phyloP scores from a whole-genome alignment of 2,329 filamentous ascomycete genomes.

The Tolypocladium sp. region DNA sequence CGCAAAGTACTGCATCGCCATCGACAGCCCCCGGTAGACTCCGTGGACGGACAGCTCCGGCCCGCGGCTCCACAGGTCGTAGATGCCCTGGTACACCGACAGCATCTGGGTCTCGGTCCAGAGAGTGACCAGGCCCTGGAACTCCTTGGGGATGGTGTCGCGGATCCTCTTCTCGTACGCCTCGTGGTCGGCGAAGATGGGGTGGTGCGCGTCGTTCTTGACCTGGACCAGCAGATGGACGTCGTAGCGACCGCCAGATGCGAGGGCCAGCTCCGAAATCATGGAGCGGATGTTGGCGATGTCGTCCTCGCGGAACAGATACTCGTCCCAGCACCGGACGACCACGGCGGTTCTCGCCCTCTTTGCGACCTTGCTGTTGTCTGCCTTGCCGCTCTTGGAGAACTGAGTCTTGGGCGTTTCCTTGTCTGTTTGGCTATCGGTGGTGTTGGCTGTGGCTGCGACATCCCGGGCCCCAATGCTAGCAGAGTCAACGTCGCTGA shows the following conservation, averaged over 20 bases:
- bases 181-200: conserved; percentile 68
- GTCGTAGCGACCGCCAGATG: conserved; percentile 79
- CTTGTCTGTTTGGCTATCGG: neutral
- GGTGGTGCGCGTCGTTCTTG: conserved; percentile 63
- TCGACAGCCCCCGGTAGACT: conserved; percentile 84
- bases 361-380: conserved; percentile 8
- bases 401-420: neutral
- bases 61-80: conserved; percentile 61
- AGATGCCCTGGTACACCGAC: conserved; percentile 78
- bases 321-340: conserved; percentile 75
- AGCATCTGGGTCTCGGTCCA: conserved; percentile 95
- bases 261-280: conserved; percentile 71
- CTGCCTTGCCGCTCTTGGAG: conserved; percentile 3
- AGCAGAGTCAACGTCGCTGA: conserved; percentile 11
- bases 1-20: conserved; percentile 92
- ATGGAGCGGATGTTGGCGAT: conserved; percentile 74
- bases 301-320: conserved; percentile 69
- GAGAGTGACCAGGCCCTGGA: conserved; percentile 77
- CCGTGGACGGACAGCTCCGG: conserved; percentile 74
- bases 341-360: conserved; percentile 59
- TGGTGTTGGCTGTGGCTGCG: neutral
- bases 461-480: neutral
- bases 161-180: conserved; percentile 59
- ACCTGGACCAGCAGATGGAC: conserved; percentile 80
- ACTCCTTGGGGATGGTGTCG: conserved; percentile 69